Percentiles rank a stretch among this genome's conserved stretches.
These are phyloP conservation scores for Candida argentea DNA, from an alignment of 805 yeast species.

Conservation along the genomic window DNA sequence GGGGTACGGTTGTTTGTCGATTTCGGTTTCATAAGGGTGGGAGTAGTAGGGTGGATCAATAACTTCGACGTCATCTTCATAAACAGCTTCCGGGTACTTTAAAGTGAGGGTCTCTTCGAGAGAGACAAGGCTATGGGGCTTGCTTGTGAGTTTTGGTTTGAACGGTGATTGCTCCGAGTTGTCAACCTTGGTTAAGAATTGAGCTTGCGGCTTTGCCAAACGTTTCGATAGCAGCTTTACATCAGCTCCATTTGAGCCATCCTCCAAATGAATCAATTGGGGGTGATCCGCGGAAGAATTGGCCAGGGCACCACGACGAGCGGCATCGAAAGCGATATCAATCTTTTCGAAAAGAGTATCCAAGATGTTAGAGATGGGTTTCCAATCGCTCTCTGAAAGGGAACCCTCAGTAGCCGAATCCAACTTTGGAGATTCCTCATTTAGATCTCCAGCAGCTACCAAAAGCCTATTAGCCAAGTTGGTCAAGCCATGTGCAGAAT, in stretches of 20 bases:
- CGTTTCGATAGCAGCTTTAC: constrained; percentile 8
- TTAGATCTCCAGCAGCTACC: constrained; percentile 21
- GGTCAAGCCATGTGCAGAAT: constrained; percentile 32
- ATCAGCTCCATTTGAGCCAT: constrained; percentile 9
- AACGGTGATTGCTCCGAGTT: constrained; percentile 67
- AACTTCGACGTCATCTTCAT: constrained; percentile 18
- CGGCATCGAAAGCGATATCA: constrained; percentile 55
- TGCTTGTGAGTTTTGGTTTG: constrained; percentile 56
- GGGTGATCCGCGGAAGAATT: constrained; percentile 4
- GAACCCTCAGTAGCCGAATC: constrained; percentile 33
- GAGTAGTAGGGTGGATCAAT: constrained; percentile 47
- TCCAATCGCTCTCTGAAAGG: constrained; percentile 43
- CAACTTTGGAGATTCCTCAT: constrained; percentile 13
- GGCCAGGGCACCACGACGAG: constrained; percentile 10
- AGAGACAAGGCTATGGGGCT: constrained; percentile 60
- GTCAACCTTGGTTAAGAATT: constrained; percentile 50
- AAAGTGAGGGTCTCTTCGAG: constrained; percentile 39
- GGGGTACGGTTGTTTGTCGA: constrained; percentile 61
- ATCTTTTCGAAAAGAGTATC: constrained; percentile 70
- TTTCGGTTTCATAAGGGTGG: constrained; percentile 79
- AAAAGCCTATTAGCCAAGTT: constrained; percentile 38
- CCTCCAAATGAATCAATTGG: constrained; percentile 43
- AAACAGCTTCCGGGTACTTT: constrained; percentile 17
- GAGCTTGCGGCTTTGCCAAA: constrained; percentile 58
- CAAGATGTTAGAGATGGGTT: constrained; percentile 45